phyloP scores from a whole-genome alignment of 78 protist species.

The Dictyostelium firmibasis region DNA sequence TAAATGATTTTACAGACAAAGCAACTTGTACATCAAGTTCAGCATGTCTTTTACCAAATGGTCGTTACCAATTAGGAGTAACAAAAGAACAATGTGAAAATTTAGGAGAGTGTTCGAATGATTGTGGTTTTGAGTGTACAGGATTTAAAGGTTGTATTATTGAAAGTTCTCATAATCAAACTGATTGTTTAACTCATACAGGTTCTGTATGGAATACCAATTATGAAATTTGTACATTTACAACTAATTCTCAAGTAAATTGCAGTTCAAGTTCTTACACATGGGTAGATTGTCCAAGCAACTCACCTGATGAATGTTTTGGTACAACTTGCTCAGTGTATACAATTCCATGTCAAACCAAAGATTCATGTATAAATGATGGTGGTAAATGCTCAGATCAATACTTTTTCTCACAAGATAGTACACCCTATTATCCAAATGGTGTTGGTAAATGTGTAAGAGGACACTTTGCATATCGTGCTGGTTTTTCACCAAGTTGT shows the following conservation, averaged over 20 bases:
- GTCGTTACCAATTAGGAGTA: background rate
- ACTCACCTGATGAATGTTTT: background rate
- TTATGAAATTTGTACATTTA: background rate
- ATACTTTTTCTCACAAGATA: background rate
- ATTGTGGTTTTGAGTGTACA: slow-evolving; percentile 36
- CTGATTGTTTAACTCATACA: background rate
- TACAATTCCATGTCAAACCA: background rate
- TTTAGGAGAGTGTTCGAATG: background rate
- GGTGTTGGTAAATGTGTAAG: slow-evolving; percentile 36
- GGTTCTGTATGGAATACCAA: background rate
- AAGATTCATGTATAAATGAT: background rate
- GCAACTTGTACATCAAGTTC: background rate
- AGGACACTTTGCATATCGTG: background rate
- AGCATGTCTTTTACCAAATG: background rate
- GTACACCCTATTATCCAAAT: background rate
- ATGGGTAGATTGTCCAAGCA: background rate
- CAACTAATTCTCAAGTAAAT: background rate
- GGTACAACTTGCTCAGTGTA: background rate
- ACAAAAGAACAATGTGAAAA: background rate
- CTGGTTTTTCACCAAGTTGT: slow-evolving; percentile 1
- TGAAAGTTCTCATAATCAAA: background rate
- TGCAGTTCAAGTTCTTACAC: background rate
- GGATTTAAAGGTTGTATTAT: background rate
- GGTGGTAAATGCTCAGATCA: slow-evolving; percentile 32
- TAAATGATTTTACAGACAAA: background rate